phyloP scores from a whole-genome alignment of 2,329 filamentous ascomycete genomes.

The Neocatenulostroma microsporum region DNA sequence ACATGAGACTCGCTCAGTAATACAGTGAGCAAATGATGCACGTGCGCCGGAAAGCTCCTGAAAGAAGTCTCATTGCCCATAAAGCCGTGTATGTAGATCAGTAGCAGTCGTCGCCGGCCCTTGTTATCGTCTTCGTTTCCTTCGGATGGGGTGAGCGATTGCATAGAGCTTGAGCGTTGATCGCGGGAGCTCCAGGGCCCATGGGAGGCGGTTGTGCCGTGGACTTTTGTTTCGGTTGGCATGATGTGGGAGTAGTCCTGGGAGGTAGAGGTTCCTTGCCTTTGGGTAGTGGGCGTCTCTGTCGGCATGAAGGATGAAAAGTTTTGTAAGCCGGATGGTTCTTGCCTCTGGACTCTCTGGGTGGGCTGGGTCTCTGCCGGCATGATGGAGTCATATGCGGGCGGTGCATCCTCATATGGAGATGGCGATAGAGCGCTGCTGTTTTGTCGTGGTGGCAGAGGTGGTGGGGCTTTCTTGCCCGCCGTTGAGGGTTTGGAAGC shows the following conservation, averaged over 20 bases:
- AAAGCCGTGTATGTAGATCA: conserved; percentile 86
- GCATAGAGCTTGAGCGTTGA: conserved; percentile 38
- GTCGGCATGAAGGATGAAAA: too few relatives aligned
- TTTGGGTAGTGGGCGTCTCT: too few relatives aligned
- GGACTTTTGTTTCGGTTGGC: background rate
- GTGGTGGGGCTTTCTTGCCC: conserved; percentile 2
- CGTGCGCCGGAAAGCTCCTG: conserved; percentile 76
- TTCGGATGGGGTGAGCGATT: conserved; percentile 37
- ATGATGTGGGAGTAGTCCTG: too few relatives aligned
- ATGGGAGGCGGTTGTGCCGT: background rate
- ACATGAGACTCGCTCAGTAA: conserved; percentile 64
- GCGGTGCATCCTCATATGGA: conserved; percentile 6
- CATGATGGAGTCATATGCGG: conserved; percentile 6
- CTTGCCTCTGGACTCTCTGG: too few relatives aligned
- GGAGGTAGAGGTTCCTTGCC: too few relatives aligned
- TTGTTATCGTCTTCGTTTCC: conserved; percentile 25
- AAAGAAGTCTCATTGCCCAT: conserved; percentile 85
- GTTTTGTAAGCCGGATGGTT: too few relatives aligned
- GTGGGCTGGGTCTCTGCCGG: background rate
- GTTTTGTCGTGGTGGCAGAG: conserved; percentile 2
- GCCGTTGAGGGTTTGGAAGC: too few relatives aligned
- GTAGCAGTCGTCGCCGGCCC: conserved; percentile 55
- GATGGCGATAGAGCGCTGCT: background rate
- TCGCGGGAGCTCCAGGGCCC: conserved; percentile 23
- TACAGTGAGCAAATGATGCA: conserved; percentile 65